phyloP scores from a whole-genome alignment of 805 yeast species.

The Ogataea angusta region DNA sequence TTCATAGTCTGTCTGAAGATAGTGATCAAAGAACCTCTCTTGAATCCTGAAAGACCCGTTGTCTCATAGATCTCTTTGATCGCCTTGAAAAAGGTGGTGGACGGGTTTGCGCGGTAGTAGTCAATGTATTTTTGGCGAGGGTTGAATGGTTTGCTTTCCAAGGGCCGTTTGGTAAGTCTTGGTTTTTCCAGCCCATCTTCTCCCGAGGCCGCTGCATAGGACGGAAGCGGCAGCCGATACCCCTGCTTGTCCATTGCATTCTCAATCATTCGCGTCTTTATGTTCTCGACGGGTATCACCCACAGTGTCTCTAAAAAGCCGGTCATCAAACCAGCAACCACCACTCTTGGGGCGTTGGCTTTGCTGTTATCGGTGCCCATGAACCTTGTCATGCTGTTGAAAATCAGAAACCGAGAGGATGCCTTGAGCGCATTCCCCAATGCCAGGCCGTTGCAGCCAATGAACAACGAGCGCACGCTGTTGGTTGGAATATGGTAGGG shows the following conservation, averaged over 20 bases:
- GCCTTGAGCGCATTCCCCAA: constrained; percentile 74
- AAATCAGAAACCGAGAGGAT: constrained; percentile 66
- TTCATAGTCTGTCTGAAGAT: constrained; percentile 73
- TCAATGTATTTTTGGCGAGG: constrained; percentile 20
- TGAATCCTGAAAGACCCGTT: constrained; percentile 74
- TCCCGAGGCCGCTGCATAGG: constrained; percentile 5
- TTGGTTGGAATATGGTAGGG: constrained; percentile 36
- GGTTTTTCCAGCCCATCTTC: constrained; percentile 24
- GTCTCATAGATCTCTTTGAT: constrained; percentile 63
- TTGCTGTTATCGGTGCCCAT: constrained; percentile 58
- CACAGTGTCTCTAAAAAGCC: constrained; percentile 79
- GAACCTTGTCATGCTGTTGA: constrained; percentile 69
- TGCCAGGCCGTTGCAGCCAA: constrained; percentile 75
- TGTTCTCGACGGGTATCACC: constrained; percentile 88
- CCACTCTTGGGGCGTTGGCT: constrained; percentile 73
- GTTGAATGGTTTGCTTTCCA: background rate
- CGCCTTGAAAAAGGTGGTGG: constrained; percentile 49
- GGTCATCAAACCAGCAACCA: constrained; percentile 79
- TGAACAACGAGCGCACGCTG: constrained; percentile 32
- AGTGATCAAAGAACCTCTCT: constrained; percentile 84
- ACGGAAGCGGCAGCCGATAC: constrained; percentile 24
- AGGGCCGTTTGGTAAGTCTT: constrained; percentile 17
- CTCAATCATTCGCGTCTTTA: constrained; percentile 78
- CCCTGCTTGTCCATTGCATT: constrained; percentile 43
- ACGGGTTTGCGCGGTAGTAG: constrained; percentile 50